Evolutionary conservation across 2,329 filamentous ascomycete species (phyloP).

Genomic region (Pleomassaria siparia): DNA sequence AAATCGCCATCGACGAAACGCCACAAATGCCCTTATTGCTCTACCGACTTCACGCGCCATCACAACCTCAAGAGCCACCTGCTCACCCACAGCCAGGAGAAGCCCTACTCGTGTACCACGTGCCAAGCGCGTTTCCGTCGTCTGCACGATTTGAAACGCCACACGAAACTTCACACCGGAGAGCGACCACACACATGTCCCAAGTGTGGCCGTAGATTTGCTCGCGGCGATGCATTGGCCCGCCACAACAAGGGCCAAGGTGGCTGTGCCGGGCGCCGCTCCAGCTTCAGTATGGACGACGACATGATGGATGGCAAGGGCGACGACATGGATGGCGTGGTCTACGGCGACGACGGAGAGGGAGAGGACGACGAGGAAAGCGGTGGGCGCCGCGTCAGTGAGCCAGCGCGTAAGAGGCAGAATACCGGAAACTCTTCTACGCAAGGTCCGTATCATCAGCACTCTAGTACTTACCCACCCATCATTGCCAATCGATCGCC

Average conservation of each 20-base stretch:
- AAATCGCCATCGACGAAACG: conserved; percentile 80
- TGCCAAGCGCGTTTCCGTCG: conserved; percentile 91
- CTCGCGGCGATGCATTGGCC: conserved; percentile 89
- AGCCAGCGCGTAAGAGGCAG: conserved; percentile 74
- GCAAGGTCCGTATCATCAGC: conserved; percentile 63
- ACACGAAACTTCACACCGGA: conserved; percentile 94
- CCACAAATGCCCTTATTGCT: conserved; percentile 95
- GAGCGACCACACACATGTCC: conserved; percentile 94
- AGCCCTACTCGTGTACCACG: conserved; percentile 92
- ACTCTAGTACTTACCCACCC: conserved; percentile 76
- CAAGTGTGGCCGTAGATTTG: conserved; percentile 93
- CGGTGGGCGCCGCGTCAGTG: conserved; percentile 58
- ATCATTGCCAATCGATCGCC: conserved; percentile 49
- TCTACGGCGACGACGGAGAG: conserved; percentile 63
- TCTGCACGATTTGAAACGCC: conserved; percentile 91
- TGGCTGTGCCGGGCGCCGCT: conserved; percentile 87
- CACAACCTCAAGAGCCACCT: conserved; percentile 98
- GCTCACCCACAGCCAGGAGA: conserved; percentile 96
- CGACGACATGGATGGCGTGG: conserved; percentile 66
- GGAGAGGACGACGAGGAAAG: conserved; percentile 53
- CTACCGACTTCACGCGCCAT: conserved; percentile 94
- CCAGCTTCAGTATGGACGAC: conserved; percentile 81
- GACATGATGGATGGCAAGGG: conserved; percentile 56
- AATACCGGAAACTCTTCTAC: conserved; percentile 57
- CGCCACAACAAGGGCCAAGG: conserved; percentile 94